Percentiles rank a stretch among this genome's conserved stretches.
Conservation (phyloP, 108 stramenopile species). For the Parietichytrium sp. region DNA sequence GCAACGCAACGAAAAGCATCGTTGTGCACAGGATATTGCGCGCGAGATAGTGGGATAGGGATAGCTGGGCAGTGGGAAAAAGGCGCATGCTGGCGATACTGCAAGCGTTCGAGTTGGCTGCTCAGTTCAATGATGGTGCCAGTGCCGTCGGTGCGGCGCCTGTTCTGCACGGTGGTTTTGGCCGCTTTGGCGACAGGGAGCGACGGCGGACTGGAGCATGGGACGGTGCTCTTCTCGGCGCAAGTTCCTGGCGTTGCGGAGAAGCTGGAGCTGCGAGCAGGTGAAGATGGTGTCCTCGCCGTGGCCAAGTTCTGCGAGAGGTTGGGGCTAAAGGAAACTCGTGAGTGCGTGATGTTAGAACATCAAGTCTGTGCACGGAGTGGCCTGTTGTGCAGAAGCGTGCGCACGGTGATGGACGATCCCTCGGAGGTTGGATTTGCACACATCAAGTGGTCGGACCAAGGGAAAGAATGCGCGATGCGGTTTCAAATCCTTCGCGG, state of each 20-base stretch:
- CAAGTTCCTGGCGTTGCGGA: neutral
- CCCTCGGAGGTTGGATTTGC: neutral
- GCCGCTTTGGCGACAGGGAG: too few relatives aligned
- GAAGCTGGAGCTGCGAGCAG: slow-evolving; percentile 24
- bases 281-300: slow-evolving; percentile 11
- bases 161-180: too few relatives aligned
- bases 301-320: neutral
- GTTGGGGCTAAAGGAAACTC: neutral
- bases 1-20: too few relatives aligned
- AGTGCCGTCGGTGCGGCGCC: too few relatives aligned
- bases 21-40: too few relatives aligned
- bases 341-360: neutral
- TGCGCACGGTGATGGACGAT: neutral
- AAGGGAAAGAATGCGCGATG: neutral
- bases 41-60: too few relatives aligned
- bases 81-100: too few relatives aligned
- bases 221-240: slow-evolving; percentile 8
- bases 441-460: neutral
- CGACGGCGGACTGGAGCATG: too few relatives aligned
- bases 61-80: too few relatives aligned
- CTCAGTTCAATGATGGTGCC: too few relatives aligned
- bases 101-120: too few relatives aligned
- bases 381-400: slow-evolving; percentile 14
- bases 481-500: neutral
- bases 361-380: neutral